Conservation (phyloP, 768 basidiomycete genomes). For the Baorangia bicolor region DNA sequence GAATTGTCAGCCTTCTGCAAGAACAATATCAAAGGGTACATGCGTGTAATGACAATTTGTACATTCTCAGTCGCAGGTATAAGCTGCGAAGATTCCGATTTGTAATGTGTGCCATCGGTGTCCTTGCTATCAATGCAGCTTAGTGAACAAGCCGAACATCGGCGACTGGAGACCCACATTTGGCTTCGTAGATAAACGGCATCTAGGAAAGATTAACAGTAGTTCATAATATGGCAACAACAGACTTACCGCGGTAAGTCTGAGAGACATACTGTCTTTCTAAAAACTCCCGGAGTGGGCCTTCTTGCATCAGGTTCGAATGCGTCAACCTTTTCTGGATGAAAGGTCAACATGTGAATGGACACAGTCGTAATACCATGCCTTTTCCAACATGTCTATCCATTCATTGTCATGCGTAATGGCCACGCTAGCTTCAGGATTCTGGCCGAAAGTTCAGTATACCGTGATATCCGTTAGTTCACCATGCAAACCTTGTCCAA, state of each 20-base stretch:
- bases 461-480: too few relatives aligned
- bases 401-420: slow-evolving; percentile 12
- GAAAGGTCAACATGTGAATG: neutral
- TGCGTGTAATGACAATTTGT: slow-evolving; percentile 5
- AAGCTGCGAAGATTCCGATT: neutral
- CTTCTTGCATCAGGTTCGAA: neutral
- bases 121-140: neutral
- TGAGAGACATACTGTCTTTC: neutral
- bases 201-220: neutral
- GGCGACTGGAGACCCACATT: neutral
- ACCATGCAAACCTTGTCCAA: slow-evolving; percentile 4
- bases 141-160: neutral
- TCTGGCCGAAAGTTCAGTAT: neutral
- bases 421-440: neutral
- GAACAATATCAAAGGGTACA: neutral
- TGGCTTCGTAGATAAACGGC: slow-evolving; percentile 1
- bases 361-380: neutral
- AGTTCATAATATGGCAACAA: neutral
- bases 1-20: neutral
- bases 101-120: neutral
- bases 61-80: neutral
- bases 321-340: neutral
- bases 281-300: neutral
- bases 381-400: slow-evolving; percentile 6
- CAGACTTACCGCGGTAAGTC: neutral